These are phyloP conservation scores for Nicotiana otophora DNA, from an alignment of 257 asterid genomes.

Conservation along the genomic window DNA sequence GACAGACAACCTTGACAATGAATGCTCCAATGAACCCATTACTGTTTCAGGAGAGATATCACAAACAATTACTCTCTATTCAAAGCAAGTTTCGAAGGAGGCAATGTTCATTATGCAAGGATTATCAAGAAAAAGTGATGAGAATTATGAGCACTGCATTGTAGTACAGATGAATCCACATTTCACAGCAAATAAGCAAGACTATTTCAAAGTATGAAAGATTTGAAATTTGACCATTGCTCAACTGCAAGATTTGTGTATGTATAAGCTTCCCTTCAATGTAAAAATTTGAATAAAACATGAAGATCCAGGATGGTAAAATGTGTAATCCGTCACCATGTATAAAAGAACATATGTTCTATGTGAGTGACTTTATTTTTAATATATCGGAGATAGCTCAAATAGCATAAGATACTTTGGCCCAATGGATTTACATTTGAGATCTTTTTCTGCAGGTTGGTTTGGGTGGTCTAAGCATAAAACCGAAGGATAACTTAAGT, in stretches of 20 bases:
- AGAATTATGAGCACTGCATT: background rate
- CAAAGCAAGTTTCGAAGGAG: background rate
- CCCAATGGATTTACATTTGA: background rate
- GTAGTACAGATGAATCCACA: background rate
- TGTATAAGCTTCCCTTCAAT: background rate
- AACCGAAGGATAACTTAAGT: background rate
- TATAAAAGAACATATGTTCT: background rate
- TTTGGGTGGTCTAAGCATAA: background rate
- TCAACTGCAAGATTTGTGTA: background rate
- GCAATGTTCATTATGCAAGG: slow-evolving; percentile 2
- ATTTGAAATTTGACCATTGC: background rate
- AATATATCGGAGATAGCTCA: background rate
- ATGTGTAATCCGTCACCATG: background rate
- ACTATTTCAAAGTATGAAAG: background rate
- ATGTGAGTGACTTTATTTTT: background rate
- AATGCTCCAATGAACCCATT: slow-evolving; percentile 82
- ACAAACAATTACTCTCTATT: background rate
- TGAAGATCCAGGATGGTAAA: slow-evolving; percentile 3
- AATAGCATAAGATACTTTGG: background rate
- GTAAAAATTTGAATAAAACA: background rate
- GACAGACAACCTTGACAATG: slow-evolving; percentile 54
- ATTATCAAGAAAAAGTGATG: background rate
- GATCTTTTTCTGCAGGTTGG: background rate
- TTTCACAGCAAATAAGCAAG: background rate
- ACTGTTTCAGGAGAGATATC: slow-evolving; percentile 40